phyloP scores from a whole-genome alignment of 805 yeast species.

The Wickerhamomyces silvicola region DNA sequence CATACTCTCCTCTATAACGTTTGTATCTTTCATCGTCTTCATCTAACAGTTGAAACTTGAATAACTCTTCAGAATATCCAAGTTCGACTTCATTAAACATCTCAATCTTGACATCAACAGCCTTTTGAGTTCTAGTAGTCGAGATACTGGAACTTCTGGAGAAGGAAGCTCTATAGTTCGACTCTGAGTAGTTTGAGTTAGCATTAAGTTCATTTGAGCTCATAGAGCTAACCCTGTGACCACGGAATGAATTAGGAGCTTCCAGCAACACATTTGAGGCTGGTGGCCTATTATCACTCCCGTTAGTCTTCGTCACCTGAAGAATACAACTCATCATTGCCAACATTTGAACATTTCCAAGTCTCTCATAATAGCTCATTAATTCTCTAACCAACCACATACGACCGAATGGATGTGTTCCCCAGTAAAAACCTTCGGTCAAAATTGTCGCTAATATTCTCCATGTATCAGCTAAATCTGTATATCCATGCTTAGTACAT shows the following conservation, averaged over 20 bases:
- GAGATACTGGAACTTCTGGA: conserved; percentile 22
- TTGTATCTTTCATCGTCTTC: conserved; percentile 20
- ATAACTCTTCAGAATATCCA: conserved; percentile 29
- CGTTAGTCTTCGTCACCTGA: conserved; percentile 7
- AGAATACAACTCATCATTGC: conserved; percentile 81
- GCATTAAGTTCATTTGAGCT: too few relatives aligned
- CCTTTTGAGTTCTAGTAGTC: conserved; percentile 9
- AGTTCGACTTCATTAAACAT: conserved; percentile 33
- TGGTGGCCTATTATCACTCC: neutral
- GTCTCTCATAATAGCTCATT: conserved; percentile 54
- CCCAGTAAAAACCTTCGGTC: conserved; percentile 58
- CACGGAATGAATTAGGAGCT: too few relatives aligned
- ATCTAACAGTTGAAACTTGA: conserved; percentile 33
- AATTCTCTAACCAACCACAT: conserved; percentile 57
- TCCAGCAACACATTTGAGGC: too few relatives aligned
- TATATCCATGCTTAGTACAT: conserved; percentile 55
- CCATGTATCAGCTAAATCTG: conserved; percentile 74
- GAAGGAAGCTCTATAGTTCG: conserved; percentile 15
- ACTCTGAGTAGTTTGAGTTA: conserved; percentile 18
- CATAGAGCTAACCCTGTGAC: too few relatives aligned
- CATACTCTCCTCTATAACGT: conserved; percentile 60
- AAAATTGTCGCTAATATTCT: conserved; percentile 40
- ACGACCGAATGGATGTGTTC: conserved; percentile 71
- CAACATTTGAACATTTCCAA: conserved; percentile 77
- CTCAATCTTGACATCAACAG: conserved; percentile 34